Percentiles rank a stretch among this genome's conserved stretches.
Evolutionary conservation across 345 rosid genomes (phyloP).

Genomic region (Citrus cavaleriei): DNA sequence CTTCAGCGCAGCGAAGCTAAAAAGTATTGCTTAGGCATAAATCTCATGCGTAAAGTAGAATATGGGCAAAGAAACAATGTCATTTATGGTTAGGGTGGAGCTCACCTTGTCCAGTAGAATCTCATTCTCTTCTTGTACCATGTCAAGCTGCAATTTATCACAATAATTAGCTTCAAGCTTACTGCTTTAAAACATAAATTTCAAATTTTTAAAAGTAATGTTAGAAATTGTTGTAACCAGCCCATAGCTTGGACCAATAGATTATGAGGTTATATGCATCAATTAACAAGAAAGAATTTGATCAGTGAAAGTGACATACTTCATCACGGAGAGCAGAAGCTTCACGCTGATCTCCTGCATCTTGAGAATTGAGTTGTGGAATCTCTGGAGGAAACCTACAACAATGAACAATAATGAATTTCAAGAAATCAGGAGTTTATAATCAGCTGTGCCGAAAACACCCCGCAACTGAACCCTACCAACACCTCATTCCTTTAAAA

Average conservation of each 20-base stretch:
- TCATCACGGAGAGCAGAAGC: conserved; percentile 98
- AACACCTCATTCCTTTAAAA: neutral
- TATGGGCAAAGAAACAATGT: conserved; percentile 9
- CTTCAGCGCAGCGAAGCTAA: conserved; percentile 83
- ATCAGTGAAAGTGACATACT: conserved; percentile 43
- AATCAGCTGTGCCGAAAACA: neutral
- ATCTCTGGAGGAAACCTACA: conserved; percentile 67
- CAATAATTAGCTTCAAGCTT: conserved; percentile 22
- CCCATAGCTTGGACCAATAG: neutral
- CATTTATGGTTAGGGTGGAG: neutral
- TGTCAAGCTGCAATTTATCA: conserved; percentile 73
- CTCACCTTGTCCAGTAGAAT: conserved; percentile 59
- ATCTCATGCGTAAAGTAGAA: conserved; percentile 15
- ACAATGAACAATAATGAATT: conserved; percentile 5
- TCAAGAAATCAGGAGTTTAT: neutral
- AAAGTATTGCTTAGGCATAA: conserved; percentile 18
- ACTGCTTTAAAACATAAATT: neutral
- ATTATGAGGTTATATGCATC: neutral
- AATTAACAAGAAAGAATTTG: neutral
- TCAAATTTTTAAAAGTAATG: conserved; percentile 30
- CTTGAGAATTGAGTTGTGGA: conserved; percentile 52
- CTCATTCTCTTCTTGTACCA: conserved; percentile 95
- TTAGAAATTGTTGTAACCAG: neutral
- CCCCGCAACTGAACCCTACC: neutral
- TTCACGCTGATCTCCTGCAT: conserved; percentile 74